phyloP scores from a whole-genome alignment of 129 eudicot species.

The Arctium minus region DNA sequence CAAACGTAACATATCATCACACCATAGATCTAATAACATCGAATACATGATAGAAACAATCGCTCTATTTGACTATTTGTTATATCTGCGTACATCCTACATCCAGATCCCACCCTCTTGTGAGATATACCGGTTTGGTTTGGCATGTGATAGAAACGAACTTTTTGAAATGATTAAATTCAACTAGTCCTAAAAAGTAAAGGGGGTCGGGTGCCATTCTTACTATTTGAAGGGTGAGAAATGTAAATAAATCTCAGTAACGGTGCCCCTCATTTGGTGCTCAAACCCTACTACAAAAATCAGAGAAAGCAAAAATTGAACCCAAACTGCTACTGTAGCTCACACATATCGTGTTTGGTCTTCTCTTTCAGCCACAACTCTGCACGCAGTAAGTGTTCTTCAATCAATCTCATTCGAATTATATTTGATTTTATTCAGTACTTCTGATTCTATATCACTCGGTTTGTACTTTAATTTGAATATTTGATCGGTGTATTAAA shows the following conservation, averaged over 20 bases:
- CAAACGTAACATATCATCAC: too few relatives aligned
- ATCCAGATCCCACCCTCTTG: too few relatives aligned
- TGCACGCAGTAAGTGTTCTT: constrained; percentile 13
- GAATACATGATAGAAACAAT: too few relatives aligned
- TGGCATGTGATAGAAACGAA: too few relatives aligned
- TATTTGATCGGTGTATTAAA: constrained; percentile 3
- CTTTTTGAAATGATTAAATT: too few relatives aligned
- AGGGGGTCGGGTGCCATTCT: neutral
- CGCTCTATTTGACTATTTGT: too few relatives aligned
- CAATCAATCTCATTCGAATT: neutral
- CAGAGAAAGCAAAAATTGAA: neutral
- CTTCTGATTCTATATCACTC: neutral
- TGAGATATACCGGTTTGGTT: too few relatives aligned
- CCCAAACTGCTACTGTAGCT: constrained; percentile 10
- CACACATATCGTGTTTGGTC: constrained; percentile 7
- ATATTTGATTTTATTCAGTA: neutral
- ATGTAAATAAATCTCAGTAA: neutral
- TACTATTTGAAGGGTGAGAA: neutral
- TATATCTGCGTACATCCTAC: too few relatives aligned
- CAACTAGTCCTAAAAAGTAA: neutral
- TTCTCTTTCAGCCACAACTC: constrained; percentile 6
- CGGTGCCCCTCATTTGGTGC: constrained; percentile 28
- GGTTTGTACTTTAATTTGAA: neutral
- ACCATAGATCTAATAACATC: too few relatives aligned
- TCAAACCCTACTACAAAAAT: constrained; percentile 23